Conservation (phyloP, 768 basidiomycete genomes). For the Termitomyces heimii region DNA sequence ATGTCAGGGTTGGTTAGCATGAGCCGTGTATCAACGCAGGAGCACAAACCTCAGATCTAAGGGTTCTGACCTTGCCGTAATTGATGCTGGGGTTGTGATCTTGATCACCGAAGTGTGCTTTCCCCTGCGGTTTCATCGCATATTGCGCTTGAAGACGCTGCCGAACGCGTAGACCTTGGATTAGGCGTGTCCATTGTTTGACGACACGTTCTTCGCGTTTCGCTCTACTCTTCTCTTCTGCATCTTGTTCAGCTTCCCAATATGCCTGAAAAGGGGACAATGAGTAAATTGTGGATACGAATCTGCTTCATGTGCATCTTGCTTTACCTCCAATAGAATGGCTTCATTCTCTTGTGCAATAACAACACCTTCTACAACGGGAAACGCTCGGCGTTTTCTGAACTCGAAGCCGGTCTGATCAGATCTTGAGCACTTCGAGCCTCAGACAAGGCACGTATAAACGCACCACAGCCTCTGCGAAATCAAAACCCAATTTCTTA, state of each 20-base stretch:
- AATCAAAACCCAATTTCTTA: slow-evolving; percentile 79
- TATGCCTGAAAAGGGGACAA: slow-evolving; percentile 56
- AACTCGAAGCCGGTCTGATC: slow-evolving; percentile 92
- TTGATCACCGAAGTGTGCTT: slow-evolving; percentile 9
- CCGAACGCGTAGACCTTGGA: slow-evolving; percentile 85
- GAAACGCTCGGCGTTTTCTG: slow-evolving; percentile 84
- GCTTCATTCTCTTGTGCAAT: slow-evolving; percentile 77
- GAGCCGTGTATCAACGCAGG: neutral
- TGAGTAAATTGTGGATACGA: slow-evolving; percentile 2
- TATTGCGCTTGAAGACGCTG: slow-evolving; percentile 81
- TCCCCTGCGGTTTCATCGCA: slow-evolving; percentile 25
- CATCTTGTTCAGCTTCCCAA: slow-evolving; percentile 72
- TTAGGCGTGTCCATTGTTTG: slow-evolving; percentile 83
- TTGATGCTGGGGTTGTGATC: slow-evolving; percentile 3
- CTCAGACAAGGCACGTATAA: neutral
- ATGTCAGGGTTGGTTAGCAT: slow-evolving; percentile 2
- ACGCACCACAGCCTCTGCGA: slow-evolving; percentile 93
- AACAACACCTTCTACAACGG: slow-evolving; percentile 82
- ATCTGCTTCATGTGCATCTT: neutral
- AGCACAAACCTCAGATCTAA: slow-evolving; percentile 4
- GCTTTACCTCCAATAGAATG: slow-evolving; percentile 64
- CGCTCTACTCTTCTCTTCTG: slow-evolving; percentile 66
- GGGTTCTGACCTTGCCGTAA: neutral
- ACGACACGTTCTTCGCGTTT: slow-evolving; percentile 77
- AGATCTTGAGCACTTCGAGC: neutral